phyloP scores from a whole-genome alignment of 805 yeast genomes.

The Barnettozyma wickerhamii region DNA sequence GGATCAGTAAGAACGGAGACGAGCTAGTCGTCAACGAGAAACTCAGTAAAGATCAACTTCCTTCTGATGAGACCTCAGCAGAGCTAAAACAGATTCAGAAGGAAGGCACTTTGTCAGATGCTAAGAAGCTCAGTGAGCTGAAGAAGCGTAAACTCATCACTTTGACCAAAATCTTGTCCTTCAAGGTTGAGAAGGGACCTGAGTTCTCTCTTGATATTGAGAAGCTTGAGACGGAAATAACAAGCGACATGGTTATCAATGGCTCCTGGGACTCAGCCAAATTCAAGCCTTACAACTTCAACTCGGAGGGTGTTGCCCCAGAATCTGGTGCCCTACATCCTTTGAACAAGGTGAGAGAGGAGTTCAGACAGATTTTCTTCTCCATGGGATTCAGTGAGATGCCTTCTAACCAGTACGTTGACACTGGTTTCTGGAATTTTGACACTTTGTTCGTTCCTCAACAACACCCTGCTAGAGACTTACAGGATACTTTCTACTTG shows the following conservation, averaged over 20 bases:
- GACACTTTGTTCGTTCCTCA: constrained; percentile 97
- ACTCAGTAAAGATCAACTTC: constrained; percentile 42
- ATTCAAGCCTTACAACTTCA: constrained; percentile 94
- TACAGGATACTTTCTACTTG: constrained; percentile 97
- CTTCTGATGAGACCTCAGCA: constrained; percentile 63
- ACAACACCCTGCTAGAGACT: constrained; percentile 99
- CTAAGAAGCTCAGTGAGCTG: constrained; percentile 73
- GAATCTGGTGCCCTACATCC: constrained; percentile 95
- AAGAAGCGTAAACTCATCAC: constrained; percentile 88
- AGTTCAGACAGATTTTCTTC: constrained; percentile 95
- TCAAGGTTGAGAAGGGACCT: constrained; percentile 70
- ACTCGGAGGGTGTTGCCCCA: constrained; percentile 88
- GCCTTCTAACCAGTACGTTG: constrained; percentile 99
- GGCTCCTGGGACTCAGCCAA: constrained; percentile 80
- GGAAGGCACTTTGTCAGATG: constrained; percentile 53
- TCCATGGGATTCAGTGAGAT: constrained; percentile 97
- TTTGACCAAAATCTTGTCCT: constrained; percentile 71
- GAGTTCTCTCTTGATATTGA: constrained; percentile 80
- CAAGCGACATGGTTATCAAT: constrained; percentile 83
- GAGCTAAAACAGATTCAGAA: constrained; percentile 53
- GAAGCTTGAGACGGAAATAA: constrained; percentile 86
- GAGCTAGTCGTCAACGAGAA: constrained; percentile 56
- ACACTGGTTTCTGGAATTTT: constrained; percentile 98
- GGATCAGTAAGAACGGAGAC: constrained; percentile 90
- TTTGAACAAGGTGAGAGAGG: constrained; percentile 92